Percentiles rank a stretch among this genome's conserved stretches.
phyloP scores from a whole-genome alignment of 1,139 yeast species.

The Yamadazyma oceani region DNA sequence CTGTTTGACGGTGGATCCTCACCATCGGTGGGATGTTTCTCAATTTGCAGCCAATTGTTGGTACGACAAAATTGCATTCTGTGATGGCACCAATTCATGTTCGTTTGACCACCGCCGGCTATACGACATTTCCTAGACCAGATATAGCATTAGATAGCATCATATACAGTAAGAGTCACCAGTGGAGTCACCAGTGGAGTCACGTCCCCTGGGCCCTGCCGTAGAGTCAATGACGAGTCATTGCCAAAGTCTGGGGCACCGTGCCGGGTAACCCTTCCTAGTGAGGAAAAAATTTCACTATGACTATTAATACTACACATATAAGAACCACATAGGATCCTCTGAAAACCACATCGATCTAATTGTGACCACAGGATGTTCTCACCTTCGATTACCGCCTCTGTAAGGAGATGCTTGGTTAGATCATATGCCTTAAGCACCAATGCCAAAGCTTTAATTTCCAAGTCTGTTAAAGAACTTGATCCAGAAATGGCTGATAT shows the following conservation, averaged over 20 bases:
- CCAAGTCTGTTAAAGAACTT: slow-evolving; percentile 62
- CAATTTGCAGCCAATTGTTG: slow-evolving; percentile 12
- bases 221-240: neutral
- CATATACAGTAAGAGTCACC: too few relatives aligned
- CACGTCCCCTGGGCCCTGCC: too few relatives aligned
- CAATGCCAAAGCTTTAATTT: slow-evolving; percentile 52
- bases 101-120: neutral
- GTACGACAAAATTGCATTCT: slow-evolving; percentile 12
- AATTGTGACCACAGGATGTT: too few relatives aligned
- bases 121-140: too few relatives aligned
- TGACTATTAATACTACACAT: too few relatives aligned
- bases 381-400: neutral
- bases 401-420: neutral
- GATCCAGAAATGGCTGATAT: slow-evolving; percentile 88
- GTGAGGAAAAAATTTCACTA: too few relatives aligned
- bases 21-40: slow-evolving; percentile 12
- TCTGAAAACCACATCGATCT: too few relatives aligned
- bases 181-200: too few relatives aligned
- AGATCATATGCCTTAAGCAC: slow-evolving; percentile 42
- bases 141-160: too few relatives aligned
- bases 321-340: too few relatives aligned
- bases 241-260: neutral
- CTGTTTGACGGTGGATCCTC: slow-evolving; percentile 14
- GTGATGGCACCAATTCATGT: slow-evolving; percentile 7
- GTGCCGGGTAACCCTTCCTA: too few relatives aligned